These are phyloP conservation scores for Medicago ruthenica DNA, from an alignment of 306 rosid genomes.

Conservation along the genomic window DNA sequence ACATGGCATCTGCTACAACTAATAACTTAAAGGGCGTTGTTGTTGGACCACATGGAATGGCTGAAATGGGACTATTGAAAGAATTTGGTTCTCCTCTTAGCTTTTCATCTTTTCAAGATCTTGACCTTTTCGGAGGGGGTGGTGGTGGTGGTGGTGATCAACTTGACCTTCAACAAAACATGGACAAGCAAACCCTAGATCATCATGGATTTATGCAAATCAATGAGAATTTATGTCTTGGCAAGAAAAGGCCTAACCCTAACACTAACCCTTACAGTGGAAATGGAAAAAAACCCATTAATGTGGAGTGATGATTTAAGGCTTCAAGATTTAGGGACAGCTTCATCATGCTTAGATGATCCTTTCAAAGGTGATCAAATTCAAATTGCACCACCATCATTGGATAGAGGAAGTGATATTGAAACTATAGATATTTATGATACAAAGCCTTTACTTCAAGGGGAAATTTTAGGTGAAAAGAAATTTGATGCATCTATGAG, in stretches of 20 bases:
- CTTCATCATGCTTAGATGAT: constrained; percentile 77
- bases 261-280: constrained; percentile 55
- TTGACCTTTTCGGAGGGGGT: constrained; percentile 69
- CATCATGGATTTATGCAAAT: constrained; percentile 55
- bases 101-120: constrained; percentile 91
- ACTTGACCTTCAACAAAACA: constrained; percentile 68
- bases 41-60: constrained; percentile 53
- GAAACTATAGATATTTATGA: constrained; percentile 76
- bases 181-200: constrained; percentile 63
- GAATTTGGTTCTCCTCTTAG: constrained; percentile 76
- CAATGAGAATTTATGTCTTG: constrained; percentile 53
- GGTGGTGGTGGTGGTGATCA: constrained; percentile 65
- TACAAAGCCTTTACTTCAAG: constrained; percentile 65
- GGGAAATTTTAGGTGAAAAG: constrained; percentile 49
- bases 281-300: constrained; percentile 84
- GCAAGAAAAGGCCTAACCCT: constrained; percentile 68
- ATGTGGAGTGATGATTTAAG: constrained; percentile 92
- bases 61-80: constrained; percentile 70
- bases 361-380: constrained; percentile 72
- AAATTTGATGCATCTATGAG: constrained; percentile 63
- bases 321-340: constrained; percentile 81
- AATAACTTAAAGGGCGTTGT: constrained; percentile 58
- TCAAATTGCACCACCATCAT: constrained; percentile 62
- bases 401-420: constrained; percentile 69
- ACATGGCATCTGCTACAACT: constrained; percentile 62